Base-by-base conservation (phyloP, 805 yeast species). In the Saturnispora hagleri region DNA sequence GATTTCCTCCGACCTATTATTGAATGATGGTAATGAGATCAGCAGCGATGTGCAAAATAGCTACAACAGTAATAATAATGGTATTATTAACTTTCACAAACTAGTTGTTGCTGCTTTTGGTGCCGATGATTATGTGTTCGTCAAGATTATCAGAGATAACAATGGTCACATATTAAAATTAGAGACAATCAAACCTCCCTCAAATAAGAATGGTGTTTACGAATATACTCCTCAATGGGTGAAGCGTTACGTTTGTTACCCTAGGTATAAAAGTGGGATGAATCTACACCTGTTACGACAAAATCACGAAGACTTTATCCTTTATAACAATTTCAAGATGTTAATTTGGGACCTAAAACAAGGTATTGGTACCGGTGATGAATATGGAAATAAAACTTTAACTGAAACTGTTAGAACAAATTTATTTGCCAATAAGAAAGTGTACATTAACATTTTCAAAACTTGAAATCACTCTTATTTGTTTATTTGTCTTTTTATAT, bases 231-330 rank as follows among this genome's bases (percentile, higher is more conserved):
- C 67, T 27, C 71, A 65, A 47, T 69, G 71, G 72, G 57, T 73
- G 17, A 73, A 73, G 53, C 61, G 62, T 41, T 60, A 64, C 44
- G 63, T 73, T 42, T 73, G 76, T 41, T 70, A 64, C 51, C 77
- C 77, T 45, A 60, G 77, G 27, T 73, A 73, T 54, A 73, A 73
- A 52, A 63, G 73, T 46, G 70, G 69, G 31, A 73, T 73, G 76
- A 72, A 71, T 55, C 59, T 73, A 5, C 74, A 69, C 51, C 43
- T 70, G 13, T 20, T 69, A 2, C 44, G 35, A 43, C 26, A 57
- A 1, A n/a, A 31, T 6, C 33, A 36, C 20, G 36, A 38, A 47
- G 34, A 53, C 48, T 60, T 61, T 31, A 51, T 64, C 2, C 43
- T 68, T 1, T 68, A 67, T 52, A 64, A 63, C 48, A 67, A 67